Conservation (phyloP, 1,139 yeast species). For the Debaryomyces subglobosus region DNA sequence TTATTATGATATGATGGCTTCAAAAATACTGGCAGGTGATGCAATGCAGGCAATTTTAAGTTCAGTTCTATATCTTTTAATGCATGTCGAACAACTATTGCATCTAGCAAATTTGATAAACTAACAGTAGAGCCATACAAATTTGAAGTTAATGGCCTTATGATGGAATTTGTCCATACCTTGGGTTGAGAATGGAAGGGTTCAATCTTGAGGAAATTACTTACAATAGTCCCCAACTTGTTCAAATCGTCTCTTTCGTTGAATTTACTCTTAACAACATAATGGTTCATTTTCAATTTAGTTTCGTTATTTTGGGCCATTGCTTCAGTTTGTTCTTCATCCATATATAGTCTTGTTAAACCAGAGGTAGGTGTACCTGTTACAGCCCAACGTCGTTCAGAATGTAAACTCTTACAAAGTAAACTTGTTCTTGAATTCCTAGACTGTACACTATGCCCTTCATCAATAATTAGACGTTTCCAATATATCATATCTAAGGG, state of each 20-base stretch:
- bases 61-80: constrained; percentile 55
- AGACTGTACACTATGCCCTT: constrained; percentile 67
- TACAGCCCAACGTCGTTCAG: constrained; percentile 73
- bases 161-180: constrained; percentile 50
- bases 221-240: constrained; percentile 55
- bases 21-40: constrained; percentile 58
- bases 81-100: constrained; percentile 58
- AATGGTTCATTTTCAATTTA: constrained; percentile 38
- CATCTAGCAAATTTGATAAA: constrained; percentile 43
- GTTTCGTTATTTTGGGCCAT: constrained; percentile 18
- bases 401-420: constrained; percentile 49
- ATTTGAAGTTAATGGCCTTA: constrained; percentile 49
- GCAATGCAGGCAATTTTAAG: constrained; percentile 59
- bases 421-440: constrained; percentile 52
- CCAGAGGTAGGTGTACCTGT: constrained; percentile 80
- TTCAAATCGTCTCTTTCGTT: constrained; percentile 51
- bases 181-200: constrained; percentile 56
- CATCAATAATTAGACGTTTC: constrained; percentile 75
- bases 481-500: constrained; percentile 53
- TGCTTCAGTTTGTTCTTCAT: constrained; percentile 37
- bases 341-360: constrained; percentile 59
- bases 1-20: constrained; percentile 65
- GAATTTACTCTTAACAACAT: constrained; percentile 37
- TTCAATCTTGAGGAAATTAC: constrained; percentile 58
- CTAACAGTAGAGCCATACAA: constrained; percentile 43